A percentile compares a stretch with the other conserved stretches of the same genome.
phyloP scores from a whole-genome alignment of 225 moss, liverwort and hornwort species.

The Straminergon stramineum region DNA sequence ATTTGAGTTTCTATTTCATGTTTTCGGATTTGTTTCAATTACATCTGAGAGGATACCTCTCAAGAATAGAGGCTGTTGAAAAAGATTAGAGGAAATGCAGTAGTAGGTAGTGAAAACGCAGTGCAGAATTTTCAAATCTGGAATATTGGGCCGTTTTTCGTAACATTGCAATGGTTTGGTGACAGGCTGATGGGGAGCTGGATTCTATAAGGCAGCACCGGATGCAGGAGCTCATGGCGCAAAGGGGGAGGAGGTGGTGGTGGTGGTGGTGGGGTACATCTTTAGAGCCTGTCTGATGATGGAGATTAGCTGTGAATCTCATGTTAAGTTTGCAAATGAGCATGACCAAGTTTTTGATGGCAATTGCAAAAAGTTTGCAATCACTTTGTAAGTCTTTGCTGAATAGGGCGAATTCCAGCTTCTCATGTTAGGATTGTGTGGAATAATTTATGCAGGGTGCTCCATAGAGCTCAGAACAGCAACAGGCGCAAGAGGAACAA shows the following conservation, averaged over 20 bases:
- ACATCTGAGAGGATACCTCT: background rate
- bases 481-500: slow-evolving; percentile 86
- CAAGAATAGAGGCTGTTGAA: background rate
- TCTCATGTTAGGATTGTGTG: background rate
- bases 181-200: slow-evolving; percentile 61
- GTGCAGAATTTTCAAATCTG: background rate
- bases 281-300: background rate
- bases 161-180: background rate
- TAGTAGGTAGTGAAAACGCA: background rate
- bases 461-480: slow-evolving; percentile 67
- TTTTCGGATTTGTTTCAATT: background rate
- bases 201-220: slow-evolving; percentile 80
- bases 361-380: background rate
- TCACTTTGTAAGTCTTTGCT: background rate
- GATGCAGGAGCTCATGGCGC: slow-evolving; percentile 86
- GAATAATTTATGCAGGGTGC: slow-evolving; percentile 14
- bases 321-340: background rate
- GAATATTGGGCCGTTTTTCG: background rate
- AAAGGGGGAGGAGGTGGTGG: slow-evolving; percentile 32
- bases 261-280: slow-evolving; percentile 33
- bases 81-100: background rate
- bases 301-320: background rate
- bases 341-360: background rate
- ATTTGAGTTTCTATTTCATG: background rate
- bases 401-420: background rate